Base-by-base conservation (phyloP, 2,329 filamentous ascomycete genomes). In the Aspergillus ibericus region DNA sequence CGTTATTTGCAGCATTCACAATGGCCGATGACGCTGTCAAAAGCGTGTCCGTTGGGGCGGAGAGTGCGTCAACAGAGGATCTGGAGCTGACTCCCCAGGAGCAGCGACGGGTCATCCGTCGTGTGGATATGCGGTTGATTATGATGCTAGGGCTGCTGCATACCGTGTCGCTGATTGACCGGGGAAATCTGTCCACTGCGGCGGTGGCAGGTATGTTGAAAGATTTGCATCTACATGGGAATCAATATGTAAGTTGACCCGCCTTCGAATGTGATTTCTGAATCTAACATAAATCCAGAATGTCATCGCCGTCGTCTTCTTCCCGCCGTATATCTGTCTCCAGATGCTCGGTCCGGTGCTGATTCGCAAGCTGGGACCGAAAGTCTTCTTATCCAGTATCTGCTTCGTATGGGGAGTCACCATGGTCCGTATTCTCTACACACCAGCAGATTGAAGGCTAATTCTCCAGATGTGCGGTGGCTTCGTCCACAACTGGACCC, bases 401-500 rank as follows among this genome's bases (percentile, higher is more conserved):
- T 55, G 52, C 16, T 53, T 61, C 32, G 32, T 53, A 4, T 61
- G 59, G 59, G 59, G 59, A 12, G 36, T 48, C 1, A 48, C 55
- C 1, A 56, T 61, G 59, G 59, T 61, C 38, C 8, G 20, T 18
- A 10, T 29, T 6, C 13, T 8, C 12, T 4, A 16, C 3, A 12
- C n/a, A n/a, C 1, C 25, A 3, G 16, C 9, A 15, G 10, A 15
- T 22, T 9, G 5, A 29, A 13, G 4, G 5, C 12, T 56, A 42
- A 44, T 7, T 2, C 13, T 22, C 12, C 15, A 56, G 53, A 16
- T 59, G 35, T 52, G 36, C 10, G 63, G 48, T 1, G 64, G 64
- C 10, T 66, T 67, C 20, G 58, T 66, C 7, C 59, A 62, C 13
- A 77, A 72, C 50, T 79, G 73, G 59, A 68, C 70, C 2, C 66